Evolutionary conservation across 108 stramenopile genomes (phyloP).

Genomic region (Skeletonema menzelii): DNA sequence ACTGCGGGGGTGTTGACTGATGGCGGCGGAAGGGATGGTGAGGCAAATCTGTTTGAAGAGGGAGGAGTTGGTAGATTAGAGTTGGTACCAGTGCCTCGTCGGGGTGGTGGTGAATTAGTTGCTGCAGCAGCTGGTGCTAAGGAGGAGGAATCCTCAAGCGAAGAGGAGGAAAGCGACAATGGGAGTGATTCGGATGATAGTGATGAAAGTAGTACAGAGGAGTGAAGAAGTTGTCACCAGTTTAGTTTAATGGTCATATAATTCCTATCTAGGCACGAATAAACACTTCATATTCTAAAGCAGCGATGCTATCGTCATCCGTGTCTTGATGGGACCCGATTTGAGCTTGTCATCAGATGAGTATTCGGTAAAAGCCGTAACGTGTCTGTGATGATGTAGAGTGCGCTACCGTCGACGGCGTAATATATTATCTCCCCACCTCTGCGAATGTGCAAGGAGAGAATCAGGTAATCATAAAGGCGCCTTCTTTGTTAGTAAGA

Average conservation of each 20-base stretch:
- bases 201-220: background rate
- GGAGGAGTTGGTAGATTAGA: conserved; percentile 7
- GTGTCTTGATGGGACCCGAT: no score
- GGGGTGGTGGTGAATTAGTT: conserved; percentile 1
- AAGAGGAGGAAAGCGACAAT: background rate
- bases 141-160: background rate
- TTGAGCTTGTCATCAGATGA: no score
- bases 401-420: no score
- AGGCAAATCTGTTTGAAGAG: background rate
- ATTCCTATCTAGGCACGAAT: no score
- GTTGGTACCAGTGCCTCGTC: conserved; percentile 17
- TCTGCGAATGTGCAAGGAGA: no score
- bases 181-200: background rate
- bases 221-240: background rate
- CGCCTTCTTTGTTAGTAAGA: no score
- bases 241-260: background rate
- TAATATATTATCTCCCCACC: no score
- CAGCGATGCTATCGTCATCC: no score
- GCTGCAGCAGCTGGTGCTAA: background rate
- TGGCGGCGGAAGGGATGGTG: conserved; percentile 6
- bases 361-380: no score
- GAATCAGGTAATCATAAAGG: no score
- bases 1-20: conserved; percentile 61
- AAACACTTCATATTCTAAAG: no score
- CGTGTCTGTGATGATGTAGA: no score